Conservation (phyloP, 2,329 filamentous ascomycete genomes). For the Ustilaginoidea virens region DNA sequence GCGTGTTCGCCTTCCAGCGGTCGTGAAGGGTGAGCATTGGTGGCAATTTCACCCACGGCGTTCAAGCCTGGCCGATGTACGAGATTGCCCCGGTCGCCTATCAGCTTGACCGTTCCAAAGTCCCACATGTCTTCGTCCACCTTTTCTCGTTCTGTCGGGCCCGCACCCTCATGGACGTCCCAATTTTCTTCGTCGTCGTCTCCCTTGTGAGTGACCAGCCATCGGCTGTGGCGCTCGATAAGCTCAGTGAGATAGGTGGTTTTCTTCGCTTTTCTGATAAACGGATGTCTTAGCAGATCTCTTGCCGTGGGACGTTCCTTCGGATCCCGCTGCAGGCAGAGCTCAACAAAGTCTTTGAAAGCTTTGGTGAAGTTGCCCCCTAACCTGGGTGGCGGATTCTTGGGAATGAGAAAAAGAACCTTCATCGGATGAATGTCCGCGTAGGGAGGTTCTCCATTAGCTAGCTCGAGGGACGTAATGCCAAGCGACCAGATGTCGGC, state of each 20-base stretch:
- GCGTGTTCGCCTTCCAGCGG: conserved; percentile 32
- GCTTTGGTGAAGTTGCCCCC: conserved; percentile 68
- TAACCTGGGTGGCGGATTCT: conserved; percentile 73
- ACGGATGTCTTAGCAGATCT: conserved; percentile 78
- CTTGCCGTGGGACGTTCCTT: conserved; percentile 75
- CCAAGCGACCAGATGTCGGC: conserved; percentile 96
- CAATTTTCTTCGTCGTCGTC: conserved; percentile 47
- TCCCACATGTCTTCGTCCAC: conserved; percentile 88
- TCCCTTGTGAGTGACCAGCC: conserved; percentile 70
- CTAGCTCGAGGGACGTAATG: conserved; percentile 84
- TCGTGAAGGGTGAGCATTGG: conserved; percentile 54
- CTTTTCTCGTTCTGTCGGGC: conserved; percentile 35
- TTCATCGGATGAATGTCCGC: conserved; percentile 98
- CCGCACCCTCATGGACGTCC: conserved; percentile 40
- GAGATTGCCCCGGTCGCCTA: conserved; percentile 47
- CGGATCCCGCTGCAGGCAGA: conserved; percentile 79
- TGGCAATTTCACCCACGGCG: conserved; percentile 65
- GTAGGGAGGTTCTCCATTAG: conserved; percentile 84
- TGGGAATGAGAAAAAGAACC: conserved; percentile 88
- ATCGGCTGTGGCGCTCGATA: conserved; percentile 79
- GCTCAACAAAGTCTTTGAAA: conserved; percentile 72
- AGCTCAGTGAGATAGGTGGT: conserved; percentile 93
- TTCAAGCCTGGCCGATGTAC: conserved; percentile 42
- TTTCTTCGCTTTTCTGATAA: conserved; percentile 82
- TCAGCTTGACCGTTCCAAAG: conserved; percentile 84